Evolutionary conservation across 2,329 filamentous ascomycete species (phyloP).

Genomic region (Berkeleyomyces rouxiae): DNA sequence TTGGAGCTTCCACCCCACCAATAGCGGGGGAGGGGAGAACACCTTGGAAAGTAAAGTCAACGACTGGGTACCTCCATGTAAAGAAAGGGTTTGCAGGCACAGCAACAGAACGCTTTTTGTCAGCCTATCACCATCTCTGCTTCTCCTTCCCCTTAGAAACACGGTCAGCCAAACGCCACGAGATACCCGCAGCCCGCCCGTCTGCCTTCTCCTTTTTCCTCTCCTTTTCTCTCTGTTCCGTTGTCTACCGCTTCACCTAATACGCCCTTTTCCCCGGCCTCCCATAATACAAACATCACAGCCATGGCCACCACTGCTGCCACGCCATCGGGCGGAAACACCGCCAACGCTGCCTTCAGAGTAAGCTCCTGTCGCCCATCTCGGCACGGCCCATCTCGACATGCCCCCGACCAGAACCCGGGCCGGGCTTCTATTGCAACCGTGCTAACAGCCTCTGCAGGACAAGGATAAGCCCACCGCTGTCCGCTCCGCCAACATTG

Average conservation of each 20-base stretch:
- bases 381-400: no score
- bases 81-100: no score
- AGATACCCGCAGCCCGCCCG: slow-evolving; percentile 16
- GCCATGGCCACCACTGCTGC: slow-evolving; percentile 14
- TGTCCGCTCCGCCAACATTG: slow-evolving; percentile 89
- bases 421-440: slow-evolving; percentile 13
- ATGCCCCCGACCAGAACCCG: no score
- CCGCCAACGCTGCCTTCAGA: slow-evolving; percentile 39
- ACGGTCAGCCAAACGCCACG: slow-evolving; percentile 19
- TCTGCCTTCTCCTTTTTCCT: not conserved
- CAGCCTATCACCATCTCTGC: slow-evolving; percentile 3
- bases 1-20: not conserved
- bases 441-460: slow-evolving; percentile 28
- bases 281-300: not conserved
- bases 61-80: no score
- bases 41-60: not conserved
- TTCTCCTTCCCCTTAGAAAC: slow-evolving; percentile 13
- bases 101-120: not conserved
- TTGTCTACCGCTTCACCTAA: not conserved
- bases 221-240: not conserved
- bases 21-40: not conserved
- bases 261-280: not conserved
- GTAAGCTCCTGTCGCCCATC: slow-evolving; percentile 22
- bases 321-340: slow-evolving; percentile 20
- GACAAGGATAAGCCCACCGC: slow-evolving; percentile 98